These are phyloP conservation scores for Baudoinia panamericana DNA, from an alignment of 495 filamentous ascomycete species.

Conservation along the genomic window DNA sequence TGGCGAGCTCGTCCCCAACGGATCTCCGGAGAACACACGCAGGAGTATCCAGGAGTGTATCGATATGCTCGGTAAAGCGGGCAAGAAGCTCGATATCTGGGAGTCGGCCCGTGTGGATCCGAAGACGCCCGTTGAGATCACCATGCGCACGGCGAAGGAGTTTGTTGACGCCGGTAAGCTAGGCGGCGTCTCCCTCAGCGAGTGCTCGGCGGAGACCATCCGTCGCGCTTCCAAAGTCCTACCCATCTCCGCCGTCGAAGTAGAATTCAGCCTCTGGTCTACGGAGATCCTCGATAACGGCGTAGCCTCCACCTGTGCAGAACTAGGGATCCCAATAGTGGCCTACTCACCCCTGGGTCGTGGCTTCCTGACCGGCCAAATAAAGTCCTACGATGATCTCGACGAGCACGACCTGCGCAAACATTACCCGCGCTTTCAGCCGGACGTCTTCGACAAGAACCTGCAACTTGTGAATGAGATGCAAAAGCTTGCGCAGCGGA, in stretches of 20 bases:
- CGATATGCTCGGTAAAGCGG: conserved; percentile 44
- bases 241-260: conserved; percentile 63
- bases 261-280: conserved; percentile 61
- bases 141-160: conserved; percentile 39
- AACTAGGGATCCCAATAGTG: conserved; percentile 58
- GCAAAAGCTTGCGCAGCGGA: conserved; percentile 50
- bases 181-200: conserved; percentile 63
- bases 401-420: conserved; percentile 44
- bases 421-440: conserved; percentile 49
- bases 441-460: conserved; percentile 60
- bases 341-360: conserved; percentile 51
- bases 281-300: conserved; percentile 62
- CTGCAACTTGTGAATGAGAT: conserved; percentile 55
- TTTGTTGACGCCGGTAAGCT: conserved; percentile 66
- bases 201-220: conserved; percentile 62
- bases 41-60: conserved; percentile 56
- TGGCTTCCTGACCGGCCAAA: conserved; percentile 43
- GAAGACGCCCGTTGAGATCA: conserved; percentile 45
- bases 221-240: conserved; percentile 54
- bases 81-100: conserved; percentile 73
- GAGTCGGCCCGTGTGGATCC: conserved; percentile 62
- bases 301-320: conserved; percentile 54
- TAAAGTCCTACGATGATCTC: conserved; percentile 49
- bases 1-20: conserved; percentile 35
- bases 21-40: conserved; percentile 48